Percentiles rank a stretch among this genome's conserved stretches.
Evolutionary conservation across 345 rosid genomes (phyloP).

Genomic region (Salix udensis): DNA sequence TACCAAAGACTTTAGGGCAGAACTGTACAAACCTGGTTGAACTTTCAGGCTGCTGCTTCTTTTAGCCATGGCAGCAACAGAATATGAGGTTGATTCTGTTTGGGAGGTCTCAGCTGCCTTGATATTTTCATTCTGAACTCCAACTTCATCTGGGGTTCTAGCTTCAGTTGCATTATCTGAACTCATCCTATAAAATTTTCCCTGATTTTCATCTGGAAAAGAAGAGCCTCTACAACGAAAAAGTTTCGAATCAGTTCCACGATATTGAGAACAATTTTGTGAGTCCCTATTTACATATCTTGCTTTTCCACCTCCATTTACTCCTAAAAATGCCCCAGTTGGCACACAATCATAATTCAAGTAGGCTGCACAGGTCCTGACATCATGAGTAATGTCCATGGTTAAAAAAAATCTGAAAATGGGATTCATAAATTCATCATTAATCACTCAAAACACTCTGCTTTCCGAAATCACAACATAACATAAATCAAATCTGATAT

Average conservation of each 20-base stretch:
- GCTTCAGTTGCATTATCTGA: not conserved
- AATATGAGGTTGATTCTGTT: not conserved
- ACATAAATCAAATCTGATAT: not conserved
- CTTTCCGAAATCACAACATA: not conserved
- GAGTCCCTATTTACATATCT: not conserved
- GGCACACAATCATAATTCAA: not conserved
- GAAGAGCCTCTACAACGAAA: not conserved
- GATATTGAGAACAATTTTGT: not conserved
- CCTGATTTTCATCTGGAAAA: not conserved
- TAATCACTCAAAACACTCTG: not conserved
- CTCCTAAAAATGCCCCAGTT: not conserved
- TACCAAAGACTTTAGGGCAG: not conserved
- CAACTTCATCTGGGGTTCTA: not conserved
- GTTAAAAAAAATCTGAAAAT: not conserved
- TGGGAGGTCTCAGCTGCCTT: not conserved
- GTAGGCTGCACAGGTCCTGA: not conserved
- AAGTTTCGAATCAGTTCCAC: not conserved
- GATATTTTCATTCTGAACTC: not conserved
- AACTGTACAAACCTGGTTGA: constrained; percentile 1
- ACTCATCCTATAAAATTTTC: not conserved
- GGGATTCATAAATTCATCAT: not conserved
- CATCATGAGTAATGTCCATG: not conserved
- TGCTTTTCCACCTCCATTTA: not conserved
- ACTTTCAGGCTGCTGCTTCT: not conserved
- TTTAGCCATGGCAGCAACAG: not conserved